Evolutionary conservation across 129 eudicot species (phyloP).

Genomic region (Lactuca saligna): DNA sequence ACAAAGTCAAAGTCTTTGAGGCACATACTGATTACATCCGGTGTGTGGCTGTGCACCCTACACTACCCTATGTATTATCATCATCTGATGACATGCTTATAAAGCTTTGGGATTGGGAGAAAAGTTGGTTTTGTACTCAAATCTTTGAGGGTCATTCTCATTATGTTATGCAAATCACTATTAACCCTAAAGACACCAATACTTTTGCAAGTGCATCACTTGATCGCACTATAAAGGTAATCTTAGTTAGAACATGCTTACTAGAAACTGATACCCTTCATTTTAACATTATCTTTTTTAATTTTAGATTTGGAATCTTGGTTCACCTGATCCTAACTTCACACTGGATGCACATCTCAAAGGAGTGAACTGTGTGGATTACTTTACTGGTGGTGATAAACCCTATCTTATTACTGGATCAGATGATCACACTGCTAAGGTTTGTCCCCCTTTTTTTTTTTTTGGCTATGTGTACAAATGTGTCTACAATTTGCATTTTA

Average conservation of each 20-base stretch:
- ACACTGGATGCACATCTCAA: conserved; percentile 68
- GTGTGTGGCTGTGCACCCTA: conserved; percentile 83
- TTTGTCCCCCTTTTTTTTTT: conserved; percentile 27
- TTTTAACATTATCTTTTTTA: conserved; percentile 15
- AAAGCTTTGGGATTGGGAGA: conserved; percentile 95
- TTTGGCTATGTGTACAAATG: conserved; percentile 16
- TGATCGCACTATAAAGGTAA: conserved; percentile 78
- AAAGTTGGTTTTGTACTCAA: conserved; percentile 76
- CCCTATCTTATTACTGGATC: conserved; percentile 73
- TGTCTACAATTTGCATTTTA: background rate
- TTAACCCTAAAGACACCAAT: conserved; percentile 72
- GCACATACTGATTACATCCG: conserved; percentile 80
- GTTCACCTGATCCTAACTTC: conserved; percentile 65
- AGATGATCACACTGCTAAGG: conserved; percentile 91
- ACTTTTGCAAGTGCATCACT: conserved; percentile 87
- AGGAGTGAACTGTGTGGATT: conserved; percentile 85
- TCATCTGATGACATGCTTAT: conserved; percentile 83
- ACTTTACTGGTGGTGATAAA: conserved; percentile 64
- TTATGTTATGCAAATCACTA: conserved; percentile 80
- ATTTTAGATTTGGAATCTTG: conserved; percentile 73
- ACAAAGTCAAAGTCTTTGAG: conserved; percentile 66
- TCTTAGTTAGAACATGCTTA: background rate
- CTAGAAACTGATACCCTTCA: background rate
- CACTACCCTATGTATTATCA: conserved; percentile 72
- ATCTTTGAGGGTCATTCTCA: conserved; percentile 85